Base-by-base conservation (phyloP, 192 early-diverging fungal genomes). In the Umbelopsis sp. region DNA sequence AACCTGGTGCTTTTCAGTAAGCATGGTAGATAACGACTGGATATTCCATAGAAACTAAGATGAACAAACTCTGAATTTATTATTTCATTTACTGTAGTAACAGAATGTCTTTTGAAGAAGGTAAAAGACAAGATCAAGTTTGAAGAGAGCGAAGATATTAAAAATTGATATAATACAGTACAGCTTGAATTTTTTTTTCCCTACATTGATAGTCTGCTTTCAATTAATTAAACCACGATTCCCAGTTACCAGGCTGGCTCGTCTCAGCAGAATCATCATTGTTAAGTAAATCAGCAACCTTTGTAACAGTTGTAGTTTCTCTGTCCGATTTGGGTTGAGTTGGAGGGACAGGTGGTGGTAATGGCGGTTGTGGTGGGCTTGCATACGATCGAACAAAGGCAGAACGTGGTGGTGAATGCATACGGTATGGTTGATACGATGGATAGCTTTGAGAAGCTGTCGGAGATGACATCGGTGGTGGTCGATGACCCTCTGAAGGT, bases 271-370 rank as follows among this genome's bases (percentile, higher is more conserved):
- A 68, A 41, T 78, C 77, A 62, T 78, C 77, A 59, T 70, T 78
- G 52, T 78, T 78, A 24, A 78, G 68, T 59, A 78, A 56, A 52
- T 78, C 77, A 50, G 77, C 68, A 20, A 78, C 77, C 47, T 71
- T 73, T 3, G 77, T 78, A 17, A 78, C 74, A 0, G 62, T 54
- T 26, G 65, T 68, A 22, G 24, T 20, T 62, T 62, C 56, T 32
- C 34, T 32, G 4, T 26, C n/a, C 2, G 36, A 17, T 17, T 24
- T 34, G 4, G 51, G 31, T 53, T 49, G 20, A 7, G 8, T 32
- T 51, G 52, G 22, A 14, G 34, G 36, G n/a, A 32, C 45, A 0
- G 43, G 26, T 32, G 38, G 21, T 29, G 68, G 29, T 20, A 34
- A 9, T n/a, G 31, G 24, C n/a, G 68, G 44, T 24, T 56, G 29